A percentile compares a stretch with the other conserved stretches of the same genome.
These are phyloP conservation scores for Termitomyces sp. DNA, from an alignment of 768 basidiomycete genomes.

Conservation along the genomic window DNA sequence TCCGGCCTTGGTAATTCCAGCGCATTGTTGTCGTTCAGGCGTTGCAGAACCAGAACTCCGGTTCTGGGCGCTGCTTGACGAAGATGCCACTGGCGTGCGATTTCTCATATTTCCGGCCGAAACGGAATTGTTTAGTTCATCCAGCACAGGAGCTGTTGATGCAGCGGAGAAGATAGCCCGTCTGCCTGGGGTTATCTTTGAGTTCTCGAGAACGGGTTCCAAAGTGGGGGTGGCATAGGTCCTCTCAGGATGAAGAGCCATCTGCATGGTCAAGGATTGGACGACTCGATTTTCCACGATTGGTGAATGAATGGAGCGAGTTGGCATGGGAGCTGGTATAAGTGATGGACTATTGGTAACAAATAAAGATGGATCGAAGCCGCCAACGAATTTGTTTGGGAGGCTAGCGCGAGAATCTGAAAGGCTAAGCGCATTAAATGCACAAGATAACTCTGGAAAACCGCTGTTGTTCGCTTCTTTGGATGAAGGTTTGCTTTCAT, in stretches of 20 bases:
- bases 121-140: conserved; percentile 9
- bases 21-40: conserved; percentile 51
- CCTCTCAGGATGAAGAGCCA: conserved; percentile 24
- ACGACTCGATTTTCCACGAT: conserved; percentile 32
- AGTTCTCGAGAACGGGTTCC: conserved; percentile 15
- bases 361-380: conserved; percentile 32
- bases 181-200: conserved; percentile 24
- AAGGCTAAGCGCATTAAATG: conserved; percentile 23
- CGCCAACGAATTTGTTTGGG: conserved; percentile 37
- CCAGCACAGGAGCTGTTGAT: conserved; percentile 15
- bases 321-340: conserved; percentile 24
- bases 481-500: conserved; percentile 4
- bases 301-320: conserved; percentile 22
- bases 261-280: conserved; percentile 35
- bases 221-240: background rate
- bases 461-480: conserved; percentile 11
- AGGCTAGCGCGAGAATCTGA: conserved; percentile 2
- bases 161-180: conserved; percentile 12
- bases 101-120: conserved; percentile 13
- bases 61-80: conserved; percentile 13
- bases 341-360: conserved; percentile 1
- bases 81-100: conserved; percentile 13
- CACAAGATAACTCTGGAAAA: conserved; percentile 15
- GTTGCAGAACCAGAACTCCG: conserved; percentile 8
- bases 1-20: conserved; percentile 58